Evolutionary conservation across 2,329 filamentous ascomycete species (phyloP), one percentile per base, ranked within the genome.

Genomic region (Pyricularia grisea): DNA sequence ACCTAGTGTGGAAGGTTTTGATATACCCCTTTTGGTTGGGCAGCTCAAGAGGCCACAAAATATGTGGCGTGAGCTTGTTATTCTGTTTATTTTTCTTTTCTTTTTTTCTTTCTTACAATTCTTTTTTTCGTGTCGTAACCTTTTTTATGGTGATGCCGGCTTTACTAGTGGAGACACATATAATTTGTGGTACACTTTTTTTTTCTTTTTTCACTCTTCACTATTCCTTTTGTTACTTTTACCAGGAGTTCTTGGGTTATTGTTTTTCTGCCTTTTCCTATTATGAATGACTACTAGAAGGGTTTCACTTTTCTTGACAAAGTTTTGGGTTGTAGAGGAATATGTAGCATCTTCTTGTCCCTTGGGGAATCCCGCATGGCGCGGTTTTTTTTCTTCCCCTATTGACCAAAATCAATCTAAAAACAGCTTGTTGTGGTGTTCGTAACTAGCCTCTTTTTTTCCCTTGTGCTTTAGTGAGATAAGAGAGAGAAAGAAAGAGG

Each of bases 161-260:
- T 25, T 61, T 61, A 27, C 58, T 27, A 61, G 58, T 61, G 58
- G 25, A 27, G 58, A 61, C 25, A 61, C 58, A 23, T 58, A 58
- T 61, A 61, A 61, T 61, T 61, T 61, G 58, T 61, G 58, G 58
- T 61, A 61, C n/a, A 27, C 42, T n/a, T 50, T n/a, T n/a, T 58
- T 58, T 58, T 36, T 36, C 7, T 30, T 30, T 30, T 30, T 7
- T 30, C 7, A 3, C 33, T 36, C 33, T 36, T 36, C 33, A 36
- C 20, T 50, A 9, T 50, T 50, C 42, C 42, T 50, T 50, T 50
- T 50, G 42, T 61, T n/a, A 5, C 25, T 23, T 61, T 50, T 20
- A n/a, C 9, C 4, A 50, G 42, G 58, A n/a, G 50, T 25, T 27
- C 23, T n/a, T 61, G 58, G 58, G 58, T 61, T n/a, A 61, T 61